These are phyloP conservation scores for Eucalyptus albens DNA, from an alignment of 345 rosid genomes.

Conservation along the genomic window DNA sequence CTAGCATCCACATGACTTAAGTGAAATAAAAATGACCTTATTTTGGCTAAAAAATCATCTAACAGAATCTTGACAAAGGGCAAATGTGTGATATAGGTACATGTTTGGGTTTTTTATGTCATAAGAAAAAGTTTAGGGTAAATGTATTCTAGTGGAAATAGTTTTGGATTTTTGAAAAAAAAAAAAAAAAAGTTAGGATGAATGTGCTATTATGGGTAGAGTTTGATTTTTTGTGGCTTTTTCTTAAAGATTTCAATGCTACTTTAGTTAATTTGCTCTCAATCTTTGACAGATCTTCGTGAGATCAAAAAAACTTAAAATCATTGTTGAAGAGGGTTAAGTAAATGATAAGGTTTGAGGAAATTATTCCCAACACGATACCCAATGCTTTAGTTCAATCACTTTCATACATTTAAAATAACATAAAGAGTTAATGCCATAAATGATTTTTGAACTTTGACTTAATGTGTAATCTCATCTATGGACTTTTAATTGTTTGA, in stretches of 20 bases:
- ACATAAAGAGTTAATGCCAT: neutral
- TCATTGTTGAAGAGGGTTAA: neutral
- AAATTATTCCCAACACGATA: neutral
- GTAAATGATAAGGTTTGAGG: neutral
- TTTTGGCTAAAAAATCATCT: too few species aligned
- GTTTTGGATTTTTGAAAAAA: neutral
- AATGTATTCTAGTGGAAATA: too few species aligned
- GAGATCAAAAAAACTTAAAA: neutral
- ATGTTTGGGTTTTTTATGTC: too few species aligned
- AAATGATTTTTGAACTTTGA: neutral
- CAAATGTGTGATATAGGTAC: too few species aligned
- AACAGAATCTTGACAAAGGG: too few species aligned
- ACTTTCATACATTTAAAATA: neutral
- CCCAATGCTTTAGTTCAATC: neutral
- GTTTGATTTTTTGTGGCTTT: neutral
- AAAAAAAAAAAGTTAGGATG: too few species aligned
- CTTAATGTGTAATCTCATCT: neutral
- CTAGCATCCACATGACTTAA: too few species aligned
- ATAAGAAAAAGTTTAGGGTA: too few species aligned
- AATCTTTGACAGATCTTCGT: neutral
- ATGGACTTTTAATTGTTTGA: neutral
- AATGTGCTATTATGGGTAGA: neutral
- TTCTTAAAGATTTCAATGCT: neutral
- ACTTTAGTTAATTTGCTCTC: neutral
- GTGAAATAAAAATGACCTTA: too few species aligned